These are phyloP conservation scores for Stephania japonica DNA, from an alignment of 164 flowering plant species.

Conservation along the genomic window DNA sequence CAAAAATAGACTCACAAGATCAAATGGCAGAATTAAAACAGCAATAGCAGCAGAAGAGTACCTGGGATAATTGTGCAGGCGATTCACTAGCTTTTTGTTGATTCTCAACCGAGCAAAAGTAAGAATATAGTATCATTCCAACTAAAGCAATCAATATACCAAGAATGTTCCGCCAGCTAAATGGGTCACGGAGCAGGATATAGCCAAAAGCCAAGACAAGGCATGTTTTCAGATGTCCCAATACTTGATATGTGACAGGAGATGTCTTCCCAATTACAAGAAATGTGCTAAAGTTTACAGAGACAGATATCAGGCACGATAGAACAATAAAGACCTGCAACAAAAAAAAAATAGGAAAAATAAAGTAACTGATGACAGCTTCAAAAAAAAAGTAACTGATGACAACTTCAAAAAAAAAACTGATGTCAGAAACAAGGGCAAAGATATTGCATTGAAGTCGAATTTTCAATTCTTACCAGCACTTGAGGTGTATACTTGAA, in stretches of 20 bases:
- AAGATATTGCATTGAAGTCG: not conserved
- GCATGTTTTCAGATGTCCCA: conserved; percentile 95
- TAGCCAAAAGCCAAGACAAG: conserved; percentile 91
- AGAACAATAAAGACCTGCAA: conserved; percentile 88
- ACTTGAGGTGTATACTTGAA: conserved; percentile 88
- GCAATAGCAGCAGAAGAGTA: conserved; percentile 18
- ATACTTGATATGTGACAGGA: conserved; percentile 95
- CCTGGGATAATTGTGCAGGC: conserved; percentile 60
- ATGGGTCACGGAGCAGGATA: conserved; percentile 76
- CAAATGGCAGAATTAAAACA: not conserved
- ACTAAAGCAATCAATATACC: conserved; percentile 80
- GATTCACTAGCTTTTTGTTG: conserved; percentile 68
- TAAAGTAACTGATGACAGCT: too few relatives aligned
- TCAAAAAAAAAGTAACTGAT: not conserved
- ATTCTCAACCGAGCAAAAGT: conserved; percentile 59
- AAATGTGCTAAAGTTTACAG: conserved; percentile 96
- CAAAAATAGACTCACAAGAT: not conserved
- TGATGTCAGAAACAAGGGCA: not conserved
- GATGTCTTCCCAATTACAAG: conserved; percentile 97
- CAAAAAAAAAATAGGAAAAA: conserved; percentile 2
- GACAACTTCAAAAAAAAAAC: not conserved
- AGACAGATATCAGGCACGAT: conserved; percentile 89
- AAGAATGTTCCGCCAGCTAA: conserved; percentile 81
- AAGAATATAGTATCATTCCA: conserved; percentile 89
- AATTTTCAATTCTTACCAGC: conserved; percentile 49